These are phyloP conservation scores for Sclerotiophoma versabilis DNA, from an alignment of 2,329 filamentous ascomycete genomes.

Conservation along the genomic window DNA sequence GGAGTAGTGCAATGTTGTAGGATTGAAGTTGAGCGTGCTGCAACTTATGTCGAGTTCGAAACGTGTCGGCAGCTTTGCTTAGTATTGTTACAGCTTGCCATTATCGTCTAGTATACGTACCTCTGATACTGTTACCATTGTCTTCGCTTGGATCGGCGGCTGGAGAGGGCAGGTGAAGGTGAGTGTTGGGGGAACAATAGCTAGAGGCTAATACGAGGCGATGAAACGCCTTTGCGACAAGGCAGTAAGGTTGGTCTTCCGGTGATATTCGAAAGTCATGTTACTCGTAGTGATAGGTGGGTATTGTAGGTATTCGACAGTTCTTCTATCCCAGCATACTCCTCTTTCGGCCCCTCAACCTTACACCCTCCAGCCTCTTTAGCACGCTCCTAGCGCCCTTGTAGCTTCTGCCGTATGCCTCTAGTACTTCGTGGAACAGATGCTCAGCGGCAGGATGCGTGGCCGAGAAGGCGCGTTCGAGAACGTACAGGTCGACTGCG, in stretches of 20 bases:
- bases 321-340: slow-evolving; percentile 85
- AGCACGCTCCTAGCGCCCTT: slow-evolving; percentile 78
- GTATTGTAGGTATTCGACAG: neutral
- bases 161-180: neutral
- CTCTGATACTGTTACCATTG: neutral
- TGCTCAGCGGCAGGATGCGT: slow-evolving; percentile 87
- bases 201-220: neutral
- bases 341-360: slow-evolving; percentile 91
- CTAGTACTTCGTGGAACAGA: slow-evolving; percentile 76
- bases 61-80: neutral
- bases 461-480: slow-evolving; percentile 92
- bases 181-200: neutral
- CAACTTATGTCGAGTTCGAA: neutral
- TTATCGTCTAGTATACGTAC: neutral
- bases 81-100: slow-evolving; percentile 10
- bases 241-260: too few relatives aligned
- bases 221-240: neutral
- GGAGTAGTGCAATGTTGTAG: neutral
- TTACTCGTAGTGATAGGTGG: slow-evolving; percentile 1
- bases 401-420: slow-evolving; percentile 75
- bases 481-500: slow-evolving; percentile 93
- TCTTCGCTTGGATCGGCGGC: neutral
- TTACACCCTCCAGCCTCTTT: slow-evolving; percentile 86
- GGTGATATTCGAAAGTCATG: too few relatives aligned
- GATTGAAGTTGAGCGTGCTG: neutral